Base-by-base conservation (phyloP, 2,329 filamentous ascomycete genomes). In the Colletotrichum magnum region DNA sequence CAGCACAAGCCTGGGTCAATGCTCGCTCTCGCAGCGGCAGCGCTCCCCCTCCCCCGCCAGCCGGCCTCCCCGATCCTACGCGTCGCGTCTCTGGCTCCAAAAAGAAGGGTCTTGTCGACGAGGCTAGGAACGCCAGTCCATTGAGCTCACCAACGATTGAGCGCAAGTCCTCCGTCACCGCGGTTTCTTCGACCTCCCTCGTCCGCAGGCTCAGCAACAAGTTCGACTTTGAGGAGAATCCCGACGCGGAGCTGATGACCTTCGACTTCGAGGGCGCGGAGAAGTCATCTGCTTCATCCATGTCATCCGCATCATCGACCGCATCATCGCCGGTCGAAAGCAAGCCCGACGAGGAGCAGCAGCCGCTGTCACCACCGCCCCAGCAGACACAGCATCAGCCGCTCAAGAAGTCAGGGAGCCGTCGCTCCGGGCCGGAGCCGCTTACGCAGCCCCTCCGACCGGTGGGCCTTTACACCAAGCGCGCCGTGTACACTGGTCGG, bases 1-100 rank as follows among this genome's bases (percentile, higher is more conserved):
- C 92, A 0, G 93, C 93, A 0, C 93, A 95, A 74, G 83, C 86
- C 13, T 87, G 89, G 66, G 82, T 95, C 12, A 83, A 79, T 28
- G 78, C 79, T 2, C 79, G 82, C 12, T 71, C 79, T 12, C 78
- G 80, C 10, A 79, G 76, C 53, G 81, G 81, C 24, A 83, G 79
- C 71, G 81, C 77, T 5, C 79, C 80, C 0, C 78, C 79, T 1
- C 79, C 79, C 1, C 41, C 67, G n/a, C 72, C 81, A 0, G 76
- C 80, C 0, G 79, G 79, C 6, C 77, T 81, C 9, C 82, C 85
- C 4, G 80, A 82, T 7, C 78, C 81, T 1, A 87, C 84, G 1
- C 80, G 87, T 12, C 80, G 82, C 24, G 75, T 86, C 21, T 88
- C 86, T 12, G 86, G 86, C 4, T 79, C 80, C 24, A 73, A 80